Evolutionary conservation across 78 protist genomes (phyloP).

Genomic region (Dictyostelium intermedium): DNA sequence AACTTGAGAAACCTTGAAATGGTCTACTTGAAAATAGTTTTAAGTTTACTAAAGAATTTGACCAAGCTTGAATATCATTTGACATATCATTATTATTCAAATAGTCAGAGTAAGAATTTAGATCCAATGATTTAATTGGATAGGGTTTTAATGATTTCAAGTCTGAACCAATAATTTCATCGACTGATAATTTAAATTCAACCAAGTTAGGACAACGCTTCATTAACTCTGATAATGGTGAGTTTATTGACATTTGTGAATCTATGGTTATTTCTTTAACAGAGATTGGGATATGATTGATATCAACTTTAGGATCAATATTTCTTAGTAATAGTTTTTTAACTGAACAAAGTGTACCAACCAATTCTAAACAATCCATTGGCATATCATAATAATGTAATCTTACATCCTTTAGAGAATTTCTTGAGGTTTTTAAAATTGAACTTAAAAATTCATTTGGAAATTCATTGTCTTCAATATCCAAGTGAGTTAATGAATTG

Average conservation of each 20-base stretch:
- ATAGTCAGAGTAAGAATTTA: background rate
- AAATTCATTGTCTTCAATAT: background rate
- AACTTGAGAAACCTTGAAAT: background rate
- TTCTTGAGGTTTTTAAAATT: background rate
- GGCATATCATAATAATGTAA: background rate
- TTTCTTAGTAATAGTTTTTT: background rate
- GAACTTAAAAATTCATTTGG: background rate
- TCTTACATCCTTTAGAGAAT: background rate
- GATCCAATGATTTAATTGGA: slow-evolving; percentile 1
- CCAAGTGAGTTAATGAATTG: background rate
- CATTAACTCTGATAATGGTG: background rate
- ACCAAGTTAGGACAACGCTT: background rate
- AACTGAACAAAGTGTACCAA: background rate
- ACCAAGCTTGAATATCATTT: background rate
- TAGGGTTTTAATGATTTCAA: background rate
- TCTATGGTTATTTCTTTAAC: background rate
- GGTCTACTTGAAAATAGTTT: slow-evolving; percentile 10
- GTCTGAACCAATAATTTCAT: background rate
- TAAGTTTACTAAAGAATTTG: background rate
- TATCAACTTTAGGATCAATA: background rate
- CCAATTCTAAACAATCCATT: background rate
- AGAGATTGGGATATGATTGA: background rate
- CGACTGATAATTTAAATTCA: background rate
- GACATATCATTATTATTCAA: background rate
- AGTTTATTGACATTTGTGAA: background rate